phyloP scores from a whole-genome alignment of 805 yeast species.

The Ogataea paradorogensis region DNA sequence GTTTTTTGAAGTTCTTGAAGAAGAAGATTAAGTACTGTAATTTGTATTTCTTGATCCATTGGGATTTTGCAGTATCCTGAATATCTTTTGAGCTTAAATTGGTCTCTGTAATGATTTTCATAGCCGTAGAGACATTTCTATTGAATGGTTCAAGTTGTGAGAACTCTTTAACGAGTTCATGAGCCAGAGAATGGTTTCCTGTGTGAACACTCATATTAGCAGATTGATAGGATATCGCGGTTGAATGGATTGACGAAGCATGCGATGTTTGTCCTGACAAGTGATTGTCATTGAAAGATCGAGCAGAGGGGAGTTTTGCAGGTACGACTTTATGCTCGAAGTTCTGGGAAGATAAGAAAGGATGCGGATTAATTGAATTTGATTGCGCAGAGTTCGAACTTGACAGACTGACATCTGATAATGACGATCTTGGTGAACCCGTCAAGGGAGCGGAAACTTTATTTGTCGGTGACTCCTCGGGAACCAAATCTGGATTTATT shows the following conservation, averaged over 20 bases:
- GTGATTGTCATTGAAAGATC: slow-evolving; percentile 15
- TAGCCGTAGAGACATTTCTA: slow-evolving; percentile 25
- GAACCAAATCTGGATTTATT: background rate
- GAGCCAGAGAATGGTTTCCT: slow-evolving; percentile 23
- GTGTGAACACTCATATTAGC: slow-evolving; percentile 4
- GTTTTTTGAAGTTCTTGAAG: slow-evolving; percentile 46
- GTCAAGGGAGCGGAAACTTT: background rate
- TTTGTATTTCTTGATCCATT: slow-evolving; percentile 30
- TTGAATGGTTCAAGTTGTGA: slow-evolving; percentile 35
- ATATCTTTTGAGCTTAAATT: slow-evolving; percentile 29
- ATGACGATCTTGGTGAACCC: slow-evolving; percentile 16
- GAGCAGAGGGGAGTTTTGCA: slow-evolving; percentile 33
- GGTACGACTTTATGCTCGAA: slow-evolving; percentile 4
- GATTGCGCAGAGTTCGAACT: slow-evolving; percentile 7
- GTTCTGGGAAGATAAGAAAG: slow-evolving; percentile 11
- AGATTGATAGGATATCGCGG: slow-evolving; percentile 1
- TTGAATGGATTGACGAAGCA: slow-evolving; percentile 6
- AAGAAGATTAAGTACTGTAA: slow-evolving; percentile 32
- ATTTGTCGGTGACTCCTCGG: background rate
- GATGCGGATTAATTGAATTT: slow-evolving; percentile 14
- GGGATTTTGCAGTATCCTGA: slow-evolving; percentile 23
- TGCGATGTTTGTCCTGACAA: slow-evolving; percentile 3
- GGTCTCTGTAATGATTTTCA: slow-evolving; percentile 35
- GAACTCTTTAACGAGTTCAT: slow-evolving; percentile 34
- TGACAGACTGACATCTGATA: slow-evolving; percentile 15